Evolutionary conservation across 208 protist species (phyloP).

Genomic region (Naegleria gruberi): DNA sequence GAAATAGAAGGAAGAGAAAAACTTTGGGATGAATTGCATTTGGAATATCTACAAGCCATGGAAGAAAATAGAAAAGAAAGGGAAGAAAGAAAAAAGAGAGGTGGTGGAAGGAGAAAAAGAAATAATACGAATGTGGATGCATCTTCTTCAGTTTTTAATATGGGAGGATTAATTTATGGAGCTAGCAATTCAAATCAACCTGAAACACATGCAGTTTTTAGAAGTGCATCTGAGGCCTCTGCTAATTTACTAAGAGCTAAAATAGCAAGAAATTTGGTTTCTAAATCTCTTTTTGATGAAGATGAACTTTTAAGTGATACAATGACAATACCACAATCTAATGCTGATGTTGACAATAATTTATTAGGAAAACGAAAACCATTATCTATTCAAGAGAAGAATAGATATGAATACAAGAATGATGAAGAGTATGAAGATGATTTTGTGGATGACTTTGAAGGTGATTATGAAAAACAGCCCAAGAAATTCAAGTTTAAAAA

Average conservation of each 20-base stretch:
- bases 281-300: background rate
- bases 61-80: slow-evolving; percentile 8
- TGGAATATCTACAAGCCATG: background rate
- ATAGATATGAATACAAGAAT: no score
- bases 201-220: background rate
- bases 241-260: background rate
- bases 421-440: background rate
- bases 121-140: background rate
- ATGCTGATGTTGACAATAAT: no score
- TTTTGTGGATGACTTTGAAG: background rate
- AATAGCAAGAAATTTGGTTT: background rate
- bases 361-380: background rate
- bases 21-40: background rate
- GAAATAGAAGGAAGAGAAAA: background rate
- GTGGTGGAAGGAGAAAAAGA: background rate
- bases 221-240: slow-evolving; percentile 4
- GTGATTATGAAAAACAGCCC: no score
- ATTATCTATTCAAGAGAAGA: background rate
- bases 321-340: background rate
- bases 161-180: background rate
- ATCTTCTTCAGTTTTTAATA: background rate
- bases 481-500: no score
- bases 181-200: background rate
- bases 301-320: background rate
- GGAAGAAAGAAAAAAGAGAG: background rate